phyloP scores from a whole-genome alignment of 140 eudicot genomes.

The Senecio squalidus region DNA sequence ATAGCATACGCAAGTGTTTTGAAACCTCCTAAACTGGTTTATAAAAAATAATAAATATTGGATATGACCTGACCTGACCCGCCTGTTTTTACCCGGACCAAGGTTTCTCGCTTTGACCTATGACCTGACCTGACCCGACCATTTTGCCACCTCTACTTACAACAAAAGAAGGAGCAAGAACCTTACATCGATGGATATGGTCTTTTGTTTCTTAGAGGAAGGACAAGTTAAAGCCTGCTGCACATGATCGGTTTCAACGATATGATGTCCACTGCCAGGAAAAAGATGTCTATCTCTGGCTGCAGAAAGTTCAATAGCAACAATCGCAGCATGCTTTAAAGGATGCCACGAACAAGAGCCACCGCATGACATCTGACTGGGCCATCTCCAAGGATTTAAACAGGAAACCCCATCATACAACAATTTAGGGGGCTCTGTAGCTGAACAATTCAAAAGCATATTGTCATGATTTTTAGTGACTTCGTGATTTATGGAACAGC shows the following conservation, averaged over 20 bases:
- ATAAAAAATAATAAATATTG: no score
- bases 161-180: conserved; percentile 3
- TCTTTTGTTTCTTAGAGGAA: conserved; percentile 64
- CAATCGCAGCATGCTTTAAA: conserved; percentile 85
- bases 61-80: no score
- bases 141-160: not conserved
- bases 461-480: conserved; percentile 21
- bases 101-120: not conserved
- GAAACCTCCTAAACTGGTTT: no score
- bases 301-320: conserved; percentile 79
- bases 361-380: conserved; percentile 27
- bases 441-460: conserved; percentile 21
- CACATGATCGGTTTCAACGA: conserved; percentile 25
- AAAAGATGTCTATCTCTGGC: conserved; percentile 64
- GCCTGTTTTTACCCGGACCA: not conserved
- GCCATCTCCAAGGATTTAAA: conserved; percentile 79
- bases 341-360: conserved; percentile 65
- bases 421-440: conserved; percentile 18
- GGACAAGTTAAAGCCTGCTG: conserved; percentile 31
- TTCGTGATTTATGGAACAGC: conserved; percentile 22
- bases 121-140: conserved; percentile 1
- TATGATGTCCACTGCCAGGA: conserved; percentile 35
- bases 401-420: conserved; percentile 42
- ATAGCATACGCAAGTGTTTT: no score
- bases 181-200: conserved; percentile 39